phyloP scores from a whole-genome alignment of 2,329 filamentous ascomycete genomes.

The Cordyceps farinosa region DNA sequence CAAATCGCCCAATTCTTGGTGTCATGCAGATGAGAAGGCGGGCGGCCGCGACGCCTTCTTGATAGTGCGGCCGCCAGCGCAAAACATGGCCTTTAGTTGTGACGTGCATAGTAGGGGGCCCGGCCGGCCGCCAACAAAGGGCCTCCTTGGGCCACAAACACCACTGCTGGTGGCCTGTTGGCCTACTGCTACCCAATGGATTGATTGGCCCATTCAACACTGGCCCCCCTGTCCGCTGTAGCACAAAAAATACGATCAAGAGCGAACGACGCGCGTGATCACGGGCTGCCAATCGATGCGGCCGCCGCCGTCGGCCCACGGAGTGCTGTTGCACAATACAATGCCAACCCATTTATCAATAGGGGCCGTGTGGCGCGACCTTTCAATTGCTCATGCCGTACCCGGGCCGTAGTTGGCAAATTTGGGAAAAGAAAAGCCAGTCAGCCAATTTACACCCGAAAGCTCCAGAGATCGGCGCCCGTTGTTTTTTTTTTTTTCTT shows the following conservation, averaged over 20 bases:
- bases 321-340: background rate
- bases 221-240: too few relatives aligned
- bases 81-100: background rate
- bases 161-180: too few relatives aligned
- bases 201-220: too few relatives aligned
- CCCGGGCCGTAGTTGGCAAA: background rate
- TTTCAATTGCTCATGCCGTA: background rate
- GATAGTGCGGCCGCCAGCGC: background rate
- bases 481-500: background rate
- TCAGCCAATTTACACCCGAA: background rate
- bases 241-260: too few relatives aligned
- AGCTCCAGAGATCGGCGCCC: slow-evolving; percentile 5
- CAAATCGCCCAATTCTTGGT: background rate
- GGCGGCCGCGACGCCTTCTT: background rate
- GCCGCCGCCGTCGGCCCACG: background rate
- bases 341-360: background rate
- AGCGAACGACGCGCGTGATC: background rate
- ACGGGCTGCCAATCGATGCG: too few relatives aligned
- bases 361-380: background rate
- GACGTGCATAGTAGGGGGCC: background rate
- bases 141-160: too few relatives aligned
- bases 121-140: background rate
- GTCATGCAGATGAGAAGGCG: background rate
- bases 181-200: too few relatives aligned
- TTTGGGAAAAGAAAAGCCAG: background rate